A percentile compares a stretch with the other conserved stretches of the same genome.
phyloP scores from a whole-genome alignment of 805 yeast species.

The Saccharomycopsis oosterbeekiorum region DNA sequence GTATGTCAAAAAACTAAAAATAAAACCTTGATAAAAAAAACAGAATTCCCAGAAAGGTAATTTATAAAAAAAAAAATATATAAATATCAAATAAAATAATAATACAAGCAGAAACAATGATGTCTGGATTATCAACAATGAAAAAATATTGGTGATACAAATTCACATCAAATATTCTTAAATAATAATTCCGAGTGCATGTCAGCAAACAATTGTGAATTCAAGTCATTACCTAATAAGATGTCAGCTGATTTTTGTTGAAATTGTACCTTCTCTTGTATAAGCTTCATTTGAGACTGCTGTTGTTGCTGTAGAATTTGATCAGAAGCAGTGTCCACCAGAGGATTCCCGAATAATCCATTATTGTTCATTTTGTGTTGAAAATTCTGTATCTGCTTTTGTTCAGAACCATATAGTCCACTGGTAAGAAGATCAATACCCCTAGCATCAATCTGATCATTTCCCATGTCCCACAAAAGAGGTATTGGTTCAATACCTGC shows the following conservation, averaged over 20 bases:
- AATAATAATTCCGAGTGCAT: background rate
- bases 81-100: background rate
- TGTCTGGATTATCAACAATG: background rate
- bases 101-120: background rate
- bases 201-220: constrained; percentile 1
- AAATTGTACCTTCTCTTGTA: background rate
- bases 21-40: background rate
- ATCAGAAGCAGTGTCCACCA: background rate
- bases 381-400: background rate
- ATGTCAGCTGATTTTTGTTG: background rate
- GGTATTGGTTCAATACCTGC: background rate
- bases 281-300: background rate
- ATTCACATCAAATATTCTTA: background rate
- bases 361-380: background rate
- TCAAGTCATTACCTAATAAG: background rate
- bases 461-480: background rate
- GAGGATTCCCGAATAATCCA: background rate
- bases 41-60: background rate
- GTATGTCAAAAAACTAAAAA: background rate
- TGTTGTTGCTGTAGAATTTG: background rate
- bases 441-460: background rate
- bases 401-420: background rate
- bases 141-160: background rate
- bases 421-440: background rate
- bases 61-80: background rate